These are phyloP conservation scores for Penicillium fuscoglaucum DNA, from an alignment of 2,329 filamentous ascomycete species.

Conservation along the genomic window DNA sequence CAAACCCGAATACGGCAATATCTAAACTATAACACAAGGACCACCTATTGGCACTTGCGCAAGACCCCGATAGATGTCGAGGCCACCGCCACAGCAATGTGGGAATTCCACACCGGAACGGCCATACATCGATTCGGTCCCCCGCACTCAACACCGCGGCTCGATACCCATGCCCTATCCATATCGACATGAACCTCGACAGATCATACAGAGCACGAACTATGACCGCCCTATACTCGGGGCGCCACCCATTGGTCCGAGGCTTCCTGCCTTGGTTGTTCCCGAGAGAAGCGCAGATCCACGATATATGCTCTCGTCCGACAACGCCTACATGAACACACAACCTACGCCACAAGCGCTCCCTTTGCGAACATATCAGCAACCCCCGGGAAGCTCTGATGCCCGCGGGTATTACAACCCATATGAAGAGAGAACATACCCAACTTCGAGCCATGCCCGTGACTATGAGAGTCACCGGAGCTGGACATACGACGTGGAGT, in stretches of 20 bases:
- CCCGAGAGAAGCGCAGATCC: constrained; percentile 22
- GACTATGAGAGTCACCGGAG: constrained; percentile 27
- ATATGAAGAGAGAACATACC: constrained; percentile 25
- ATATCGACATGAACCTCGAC: constrained; percentile 27
- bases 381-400: constrained; percentile 15
- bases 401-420: constrained; percentile 15
- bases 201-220: constrained; percentile 11
- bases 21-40: constrained; percentile 17
- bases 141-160: constrained; percentile 14
- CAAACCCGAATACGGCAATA: constrained; percentile 13
- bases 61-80: constrained; percentile 33
- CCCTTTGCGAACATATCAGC: constrained; percentile 16
- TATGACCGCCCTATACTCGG: constrained; percentile 21
- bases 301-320: constrained; percentile 26
- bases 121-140: constrained; percentile 21
- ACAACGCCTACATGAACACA: constrained; percentile 21
- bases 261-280: constrained; percentile 19
- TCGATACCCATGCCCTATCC: constrained; percentile 20
- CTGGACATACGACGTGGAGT: constrained; percentile 34
- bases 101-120: constrained; percentile 27
- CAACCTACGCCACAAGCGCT: constrained; percentile 22
- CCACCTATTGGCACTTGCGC: constrained; percentile 11
- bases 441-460: constrained; percentile 21
- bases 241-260: constrained; percentile 13
- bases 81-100: constrained; percentile 31